Conservation (phyloP, 78 protist genomes). For the Guillardia theta region DNA sequence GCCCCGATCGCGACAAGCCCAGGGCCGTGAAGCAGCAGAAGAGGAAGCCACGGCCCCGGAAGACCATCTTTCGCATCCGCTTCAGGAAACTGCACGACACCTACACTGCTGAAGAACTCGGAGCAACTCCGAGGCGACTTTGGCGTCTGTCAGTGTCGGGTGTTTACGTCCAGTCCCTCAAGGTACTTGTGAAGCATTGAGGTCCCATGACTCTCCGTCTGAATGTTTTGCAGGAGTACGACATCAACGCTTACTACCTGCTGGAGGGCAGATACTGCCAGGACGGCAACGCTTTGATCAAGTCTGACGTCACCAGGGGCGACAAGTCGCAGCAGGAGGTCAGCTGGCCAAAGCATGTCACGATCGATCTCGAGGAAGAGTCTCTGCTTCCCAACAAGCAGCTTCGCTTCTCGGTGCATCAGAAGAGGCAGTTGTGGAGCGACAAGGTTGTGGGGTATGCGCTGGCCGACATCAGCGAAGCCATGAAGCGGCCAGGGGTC, state of each 20-base stretch:
- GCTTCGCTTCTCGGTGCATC: not conserved
- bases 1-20: no score
- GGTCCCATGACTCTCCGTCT: no score
- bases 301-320: not conserved
- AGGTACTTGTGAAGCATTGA: no score
- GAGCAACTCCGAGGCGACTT: not conserved
- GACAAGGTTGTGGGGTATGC: not conserved
- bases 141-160: not conserved
- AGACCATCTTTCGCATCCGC: not conserved
- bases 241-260: not conserved
- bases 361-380: not conserved
- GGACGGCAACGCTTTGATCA: not conserved
- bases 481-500: not conserved
- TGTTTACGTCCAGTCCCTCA: not conserved
- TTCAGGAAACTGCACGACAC: not conserved
- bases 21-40: no score
- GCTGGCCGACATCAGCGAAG: not conserved
- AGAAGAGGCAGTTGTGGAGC: not conserved
- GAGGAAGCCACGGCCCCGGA: no score
- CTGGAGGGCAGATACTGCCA: not conserved
- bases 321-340: slow-evolving; percentile 10
- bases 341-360: not conserved
- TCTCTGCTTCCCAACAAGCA: not conserved
- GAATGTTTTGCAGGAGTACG: no score
- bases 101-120: slow-evolving; percentile 10